These are phyloP conservation scores for Cronartium ribicola DNA, from an alignment of 1,284 basidiomycete genomes.

Conservation along the genomic window DNA sequence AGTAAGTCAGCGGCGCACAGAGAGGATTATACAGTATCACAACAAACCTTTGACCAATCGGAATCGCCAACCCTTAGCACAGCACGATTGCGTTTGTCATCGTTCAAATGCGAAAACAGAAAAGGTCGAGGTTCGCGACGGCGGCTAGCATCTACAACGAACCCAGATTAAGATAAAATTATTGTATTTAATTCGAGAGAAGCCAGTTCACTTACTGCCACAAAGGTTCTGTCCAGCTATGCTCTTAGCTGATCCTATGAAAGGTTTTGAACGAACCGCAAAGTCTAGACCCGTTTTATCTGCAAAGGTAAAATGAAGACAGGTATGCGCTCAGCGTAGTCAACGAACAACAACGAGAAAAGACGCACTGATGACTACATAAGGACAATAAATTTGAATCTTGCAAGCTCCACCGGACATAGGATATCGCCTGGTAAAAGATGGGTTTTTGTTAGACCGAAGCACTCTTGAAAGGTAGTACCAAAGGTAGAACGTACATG, in stretches of 20 bases:
- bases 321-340: background rate
- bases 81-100: constrained; percentile 76
- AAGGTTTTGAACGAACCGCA: constrained; percentile 67
- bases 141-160: constrained; percentile 54
- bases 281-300: constrained; percentile 88
- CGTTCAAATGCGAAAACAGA: constrained; percentile 75
- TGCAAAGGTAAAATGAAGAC: constrained; percentile 3
- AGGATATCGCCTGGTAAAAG: constrained; percentile 57
- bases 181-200: constrained; percentile 20
- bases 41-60: constrained; percentile 75
- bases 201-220: constrained; percentile 47
- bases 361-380: constrained; percentile 66
- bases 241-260: constrained; percentile 68
- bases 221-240: constrained; percentile 71
- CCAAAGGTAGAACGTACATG: constrained; percentile 7
- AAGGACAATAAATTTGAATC: constrained; percentile 92
- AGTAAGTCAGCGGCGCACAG: constrained; percentile 13
- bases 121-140: constrained; percentile 51
- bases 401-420: constrained; percentile 97
- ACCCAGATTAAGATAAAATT: background rate
- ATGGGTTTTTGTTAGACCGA: background rate
- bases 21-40: constrained; percentile 31
- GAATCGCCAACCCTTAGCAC: constrained; percentile 81
- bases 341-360: background rate
- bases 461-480: constrained; percentile 56